These are phyloP conservation scores for Hortaea werneckii DNA, from an alignment of 2,329 filamentous ascomycete genomes.

Conservation along the genomic window DNA sequence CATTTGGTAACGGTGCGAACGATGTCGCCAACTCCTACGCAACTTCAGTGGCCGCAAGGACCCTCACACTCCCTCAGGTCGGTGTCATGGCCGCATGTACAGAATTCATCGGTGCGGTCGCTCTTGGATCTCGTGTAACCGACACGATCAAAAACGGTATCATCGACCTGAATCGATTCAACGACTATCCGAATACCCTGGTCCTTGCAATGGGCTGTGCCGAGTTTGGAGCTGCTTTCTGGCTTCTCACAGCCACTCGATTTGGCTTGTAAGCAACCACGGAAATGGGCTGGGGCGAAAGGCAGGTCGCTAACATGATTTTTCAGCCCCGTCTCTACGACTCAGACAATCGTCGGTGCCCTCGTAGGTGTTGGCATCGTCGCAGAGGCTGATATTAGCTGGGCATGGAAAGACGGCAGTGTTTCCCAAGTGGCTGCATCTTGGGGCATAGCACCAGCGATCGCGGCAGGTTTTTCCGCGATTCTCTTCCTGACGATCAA, in stretches of 20 bases:
- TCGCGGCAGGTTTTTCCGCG: constrained; percentile 37
- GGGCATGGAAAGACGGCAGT: constrained; percentile 30
- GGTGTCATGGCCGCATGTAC: constrained; percentile 37
- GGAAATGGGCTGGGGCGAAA: no score
- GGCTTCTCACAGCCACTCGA: constrained; percentile 45
- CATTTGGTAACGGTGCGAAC: constrained; percentile 51
- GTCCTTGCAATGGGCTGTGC: constrained; percentile 35
- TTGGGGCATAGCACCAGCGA: constrained; percentile 32
- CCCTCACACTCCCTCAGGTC: constrained; percentile 41
- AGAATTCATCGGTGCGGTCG: constrained; percentile 43
- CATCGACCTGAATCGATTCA: constrained; percentile 40
- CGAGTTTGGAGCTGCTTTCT: constrained; percentile 37
- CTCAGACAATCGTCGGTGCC: constrained; percentile 39
- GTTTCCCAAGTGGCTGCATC: constrained; percentile 26
- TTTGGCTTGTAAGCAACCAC: constrained; percentile 30
- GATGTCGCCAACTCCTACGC: constrained; percentile 46
- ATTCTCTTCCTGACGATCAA: constrained; percentile 39
- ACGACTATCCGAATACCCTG: constrained; percentile 38
- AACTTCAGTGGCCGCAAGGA: constrained; percentile 39
- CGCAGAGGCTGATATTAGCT: constrained; percentile 21
- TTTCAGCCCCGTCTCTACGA: constrained; percentile 43
- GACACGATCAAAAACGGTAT: constrained; percentile 52
- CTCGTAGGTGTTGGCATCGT: constrained; percentile 40
- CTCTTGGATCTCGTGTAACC: constrained; percentile 42
- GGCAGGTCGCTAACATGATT: no score